Conservation (phyloP, 2,329 filamentous ascomycete genomes). For the Aspergillus awamori region DNA sequence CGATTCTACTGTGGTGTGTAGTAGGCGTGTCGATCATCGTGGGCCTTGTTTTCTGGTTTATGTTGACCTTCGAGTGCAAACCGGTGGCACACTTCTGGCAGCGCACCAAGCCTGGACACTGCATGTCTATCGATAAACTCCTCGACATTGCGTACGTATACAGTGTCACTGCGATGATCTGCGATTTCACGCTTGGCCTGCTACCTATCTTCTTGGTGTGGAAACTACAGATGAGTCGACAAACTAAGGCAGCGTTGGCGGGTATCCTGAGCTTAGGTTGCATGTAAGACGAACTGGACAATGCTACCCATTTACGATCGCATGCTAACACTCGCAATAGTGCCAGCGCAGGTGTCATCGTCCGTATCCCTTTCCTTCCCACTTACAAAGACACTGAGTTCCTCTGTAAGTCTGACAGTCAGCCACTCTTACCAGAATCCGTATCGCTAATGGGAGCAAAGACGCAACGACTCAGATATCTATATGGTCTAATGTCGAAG, state of each 20-base stretch:
- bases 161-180: slow-evolving; percentile 51
- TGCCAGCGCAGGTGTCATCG: slow-evolving; percentile 41
- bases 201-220: slow-evolving; percentile 59
- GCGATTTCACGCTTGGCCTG: slow-evolving; percentile 58
- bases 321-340: slow-evolving; percentile 32
- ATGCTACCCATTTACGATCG: background rate
- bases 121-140: slow-evolving; percentile 19
- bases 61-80: slow-evolving; percentile 57
- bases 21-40: slow-evolving; percentile 51
- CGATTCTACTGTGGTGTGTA: slow-evolving; percentile 51
- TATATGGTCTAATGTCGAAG: slow-evolving; percentile 47
- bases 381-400: slow-evolving; percentile 37
- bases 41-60: slow-evolving; percentile 54
- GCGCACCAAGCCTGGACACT: slow-evolving; percentile 21
- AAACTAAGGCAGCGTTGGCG: slow-evolving; percentile 56
- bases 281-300: slow-evolving; percentile 37
- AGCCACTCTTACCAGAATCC: background rate
- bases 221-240: slow-evolving; percentile 57
- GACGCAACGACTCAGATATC: slow-evolving; percentile 41
- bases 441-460: slow-evolving; percentile 12
- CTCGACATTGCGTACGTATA: slow-evolving; percentile 54
- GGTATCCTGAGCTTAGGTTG: slow-evolving; percentile 61
- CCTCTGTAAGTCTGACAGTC: slow-evolving; percentile 33
- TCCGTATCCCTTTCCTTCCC: slow-evolving; percentile 41
- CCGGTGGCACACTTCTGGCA: slow-evolving; percentile 58